phyloP scores from a whole-genome alignment of 2,329 filamentous ascomycete species.

The Orbilia blumenaviensis region DNA sequence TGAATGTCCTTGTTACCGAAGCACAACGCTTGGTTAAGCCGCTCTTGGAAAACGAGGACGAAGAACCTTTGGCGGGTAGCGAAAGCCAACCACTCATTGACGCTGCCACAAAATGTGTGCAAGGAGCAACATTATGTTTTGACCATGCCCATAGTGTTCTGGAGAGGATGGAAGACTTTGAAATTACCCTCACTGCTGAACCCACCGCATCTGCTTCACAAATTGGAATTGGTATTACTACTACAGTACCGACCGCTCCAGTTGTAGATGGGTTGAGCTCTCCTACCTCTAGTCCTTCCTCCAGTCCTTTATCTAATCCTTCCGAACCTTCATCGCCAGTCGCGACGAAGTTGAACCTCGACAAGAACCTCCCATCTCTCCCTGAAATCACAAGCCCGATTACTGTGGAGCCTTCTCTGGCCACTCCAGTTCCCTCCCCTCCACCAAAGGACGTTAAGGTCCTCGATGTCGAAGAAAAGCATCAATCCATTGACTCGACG shows the following conservation, averaged over 20 bases:
- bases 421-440: constrained; percentile 20
- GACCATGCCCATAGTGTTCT: constrained; percentile 85
- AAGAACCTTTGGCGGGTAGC: constrained; percentile 41
- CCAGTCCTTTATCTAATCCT: neutral
- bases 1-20: constrained; percentile 36
- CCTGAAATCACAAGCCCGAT: constrained; percentile 24
- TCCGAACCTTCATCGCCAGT: constrained; percentile 38
- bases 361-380: constrained; percentile 34
- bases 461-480: constrained; percentile 28
- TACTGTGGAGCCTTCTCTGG: constrained; percentile 3
- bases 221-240: constrained; percentile 51
- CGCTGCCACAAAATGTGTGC: constrained; percentile 86
- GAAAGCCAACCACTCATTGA: constrained; percentile 53
- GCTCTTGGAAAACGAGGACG: constrained; percentile 38
- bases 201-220: constrained; percentile 29
- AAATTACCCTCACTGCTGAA: constrained; percentile 65
- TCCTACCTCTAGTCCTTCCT: neutral
- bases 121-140: constrained; percentile 89
- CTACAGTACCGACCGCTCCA: constrained; percentile 44
- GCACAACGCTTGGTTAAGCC: constrained; percentile 50
- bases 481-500: constrained; percentile 31
- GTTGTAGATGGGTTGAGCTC: constrained; percentile 45
- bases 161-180: constrained; percentile 89
- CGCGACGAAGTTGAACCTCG: constrained; percentile 36
- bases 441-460: constrained; percentile 29